Evolutionary conservation across 768 basidiomycete genomes (phyloP).

Genomic region (Pulveroboletus ravenelii): DNA sequence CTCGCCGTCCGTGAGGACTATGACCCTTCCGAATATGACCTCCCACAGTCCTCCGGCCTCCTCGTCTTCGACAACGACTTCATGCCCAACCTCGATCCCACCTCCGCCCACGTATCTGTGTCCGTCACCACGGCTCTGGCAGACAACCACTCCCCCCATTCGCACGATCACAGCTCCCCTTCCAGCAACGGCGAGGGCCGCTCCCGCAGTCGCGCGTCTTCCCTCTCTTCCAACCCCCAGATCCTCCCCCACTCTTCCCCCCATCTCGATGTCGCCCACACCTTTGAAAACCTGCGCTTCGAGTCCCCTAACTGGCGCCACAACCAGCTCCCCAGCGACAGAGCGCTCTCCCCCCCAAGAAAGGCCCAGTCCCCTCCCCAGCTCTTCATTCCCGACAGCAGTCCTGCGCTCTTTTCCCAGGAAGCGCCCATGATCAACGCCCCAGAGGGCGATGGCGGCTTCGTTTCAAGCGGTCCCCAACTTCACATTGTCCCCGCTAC

Average conservation of each 20-base stretch:
- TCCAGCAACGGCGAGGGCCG: slow-evolving; percentile 53
- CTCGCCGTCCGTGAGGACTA: slow-evolving; percentile 46
- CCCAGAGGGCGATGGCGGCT: slow-evolving; percentile 51
- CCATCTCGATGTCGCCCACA: slow-evolving; percentile 49
- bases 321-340: slow-evolving; percentile 42
- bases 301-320: slow-evolving; percentile 58
- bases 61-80: slow-evolving; percentile 58
- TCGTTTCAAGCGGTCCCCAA: slow-evolving; percentile 48
- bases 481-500: slow-evolving; percentile 83
- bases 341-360: slow-evolving; percentile 34
- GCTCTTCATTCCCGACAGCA: slow-evolving; percentile 53
- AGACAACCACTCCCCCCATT: slow-evolving; percentile 36
- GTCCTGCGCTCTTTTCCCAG: slow-evolving; percentile 41
- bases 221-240: slow-evolving; percentile 55
- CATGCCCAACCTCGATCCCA: slow-evolving; percentile 32
- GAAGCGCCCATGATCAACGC: slow-evolving; percentile 53
- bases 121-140: slow-evolving; percentile 34
- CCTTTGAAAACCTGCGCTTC: slow-evolving; percentile 61
- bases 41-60: slow-evolving; percentile 43
- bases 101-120: slow-evolving; percentile 34
- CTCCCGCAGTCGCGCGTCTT: slow-evolving; percentile 58
- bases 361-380: slow-evolving; percentile 65
- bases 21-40: slow-evolving; percentile 72
- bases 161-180: slow-evolving; percentile 63
- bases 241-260: slow-evolving; percentile 46